Percentiles rank a stretch among this genome's conserved stretches.
phyloP scores from a whole-genome alignment of 139 green algal species.

The Edaphochlamys debaryana region DNA sequence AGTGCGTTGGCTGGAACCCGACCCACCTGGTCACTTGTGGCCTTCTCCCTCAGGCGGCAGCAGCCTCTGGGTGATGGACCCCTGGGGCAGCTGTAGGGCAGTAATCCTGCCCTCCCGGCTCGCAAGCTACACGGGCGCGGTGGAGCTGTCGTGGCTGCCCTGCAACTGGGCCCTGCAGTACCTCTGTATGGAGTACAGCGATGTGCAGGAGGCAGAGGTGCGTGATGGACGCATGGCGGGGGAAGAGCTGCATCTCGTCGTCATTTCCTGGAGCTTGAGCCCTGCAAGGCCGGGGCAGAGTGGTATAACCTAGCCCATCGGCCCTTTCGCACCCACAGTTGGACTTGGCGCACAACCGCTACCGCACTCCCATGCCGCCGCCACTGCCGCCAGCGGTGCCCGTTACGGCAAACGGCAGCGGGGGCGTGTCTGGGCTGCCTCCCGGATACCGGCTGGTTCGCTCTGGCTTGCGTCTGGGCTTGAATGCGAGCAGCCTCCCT shows the following conservation, averaged over 20 bases:
- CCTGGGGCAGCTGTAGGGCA: conserved; percentile 16
- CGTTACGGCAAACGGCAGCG: no score
- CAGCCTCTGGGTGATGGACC: conserved; percentile 25
- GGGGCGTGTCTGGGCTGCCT: background rate
- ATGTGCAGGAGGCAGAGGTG: no score
- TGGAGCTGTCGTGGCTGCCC: conserved; percentile 25
- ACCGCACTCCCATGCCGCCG: background rate
- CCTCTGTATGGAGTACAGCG: conserved; percentile 24
- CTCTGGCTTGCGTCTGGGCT: conserved; percentile 20
- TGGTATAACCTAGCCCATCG: no score
- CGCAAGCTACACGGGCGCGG: conserved; percentile 4
- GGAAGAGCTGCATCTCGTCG: no score
- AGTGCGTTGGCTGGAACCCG: no score
- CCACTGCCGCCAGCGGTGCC: conserved; percentile 15
- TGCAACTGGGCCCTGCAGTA: conserved; percentile 25
- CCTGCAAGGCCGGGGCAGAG: no score
- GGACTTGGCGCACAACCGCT: conserved; percentile 20
- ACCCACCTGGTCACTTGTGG: no score
- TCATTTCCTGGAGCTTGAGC: no score
- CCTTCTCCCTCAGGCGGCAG: no score
- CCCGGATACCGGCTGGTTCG: conserved; percentile 6
- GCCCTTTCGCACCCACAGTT: background rate
- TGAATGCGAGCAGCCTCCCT: no score
- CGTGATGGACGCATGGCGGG: no score
- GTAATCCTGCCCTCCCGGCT: conserved; percentile 24